A percentile compares a stretch with the other conserved stretches of the same genome.
phyloP scores from a whole-genome alignment of 1,284 basidiomycete species.

The Ceratobasidium sp. region DNA sequence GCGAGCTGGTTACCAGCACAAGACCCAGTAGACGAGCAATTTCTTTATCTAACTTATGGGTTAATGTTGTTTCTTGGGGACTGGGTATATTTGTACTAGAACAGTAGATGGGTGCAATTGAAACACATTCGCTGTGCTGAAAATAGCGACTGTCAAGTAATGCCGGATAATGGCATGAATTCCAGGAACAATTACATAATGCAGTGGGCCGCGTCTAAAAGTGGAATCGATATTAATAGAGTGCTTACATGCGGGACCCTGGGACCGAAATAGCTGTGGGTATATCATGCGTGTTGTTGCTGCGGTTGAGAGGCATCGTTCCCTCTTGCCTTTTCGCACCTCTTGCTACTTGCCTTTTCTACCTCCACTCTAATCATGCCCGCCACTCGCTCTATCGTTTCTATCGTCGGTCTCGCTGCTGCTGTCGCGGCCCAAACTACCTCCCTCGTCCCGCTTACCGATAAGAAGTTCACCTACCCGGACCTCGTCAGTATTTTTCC shows the following conservation, averaged over 20 bases:
- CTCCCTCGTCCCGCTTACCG: constrained; percentile 12
- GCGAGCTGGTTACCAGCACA: constrained; percentile 31
- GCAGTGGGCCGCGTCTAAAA: no score
- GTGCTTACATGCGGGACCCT: constrained; percentile 25
- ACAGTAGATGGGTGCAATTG: neutral
- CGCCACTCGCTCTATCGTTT: constrained; percentile 40
- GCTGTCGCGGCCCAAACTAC: constrained; percentile 22
- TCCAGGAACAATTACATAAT: no score
- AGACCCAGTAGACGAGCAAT: constrained; percentile 4
- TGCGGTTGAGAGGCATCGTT: constrained; percentile 29
- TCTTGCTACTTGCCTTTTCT: constrained; percentile 2
- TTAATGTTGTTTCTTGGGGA: neutral
- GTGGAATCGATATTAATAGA: constrained; percentile 9
- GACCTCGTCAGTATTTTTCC: neutral
- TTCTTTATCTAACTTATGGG: constrained; percentile 8
- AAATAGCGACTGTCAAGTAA: no score
- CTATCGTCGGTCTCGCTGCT: constrained; percentile 30
- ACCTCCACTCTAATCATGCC: constrained; percentile 37
- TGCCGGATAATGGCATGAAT: no score
- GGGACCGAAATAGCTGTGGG: constrained; percentile 18
- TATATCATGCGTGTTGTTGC: constrained; percentile 36
- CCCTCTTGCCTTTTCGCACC: neutral
- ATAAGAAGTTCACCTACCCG: constrained; percentile 29
- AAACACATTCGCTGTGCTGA: neutral
- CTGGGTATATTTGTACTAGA: neutral